Base-by-base conservation (phyloP, 1,284 basidiomycete species). In the Golubevia sp. region DNA sequence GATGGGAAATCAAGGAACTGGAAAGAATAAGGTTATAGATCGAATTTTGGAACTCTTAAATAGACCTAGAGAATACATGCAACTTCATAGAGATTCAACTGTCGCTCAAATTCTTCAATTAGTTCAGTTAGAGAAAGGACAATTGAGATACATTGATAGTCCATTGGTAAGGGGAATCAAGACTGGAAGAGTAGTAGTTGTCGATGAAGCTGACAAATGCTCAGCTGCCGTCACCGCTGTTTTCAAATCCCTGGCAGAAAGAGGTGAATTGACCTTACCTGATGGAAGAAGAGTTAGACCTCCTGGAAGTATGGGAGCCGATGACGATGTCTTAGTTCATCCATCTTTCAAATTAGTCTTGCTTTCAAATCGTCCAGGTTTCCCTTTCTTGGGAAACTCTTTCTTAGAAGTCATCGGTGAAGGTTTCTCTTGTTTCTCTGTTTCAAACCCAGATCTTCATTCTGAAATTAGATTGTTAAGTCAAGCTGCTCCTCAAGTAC, bases 21-120 rank as follows among this genome's bases (percentile, higher is more conserved):
- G 84, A 18, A 85, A 85, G 76, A 85, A 85, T 74, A 83, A 83
- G 71, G 73, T 83, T 56, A 77, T 84, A 57, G 83, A 85, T 58
- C 77, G 82, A 23, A 67, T 83, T 1, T 73, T 84, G 18, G 73
- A 84, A 63, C 72, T 85, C 2, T 76, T 84, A 18, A 62, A 68
- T 18, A 69, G 84, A 2, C 84, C 84, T 24, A 65, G 84, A 27
- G 84, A 85, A 70, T 85, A 84, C 67, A 80, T 84, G 49, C 84
- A 85, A 66, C 73, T 85, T 51, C 82, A 83, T 58, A 73, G 80
- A 50, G 80, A 83, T 62, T 76, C 75, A 20, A 81, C 77, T 2
- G 80, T 83, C 11, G 71, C 72, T 26, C 71, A 69, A 24, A 61
- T 83, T 25, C 66, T 83, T 27, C 80, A 83, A 65, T 74, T 76